Base-by-base conservation (phyloP, 768 basidiomycete species). In the Mycena haematopus region DNA sequence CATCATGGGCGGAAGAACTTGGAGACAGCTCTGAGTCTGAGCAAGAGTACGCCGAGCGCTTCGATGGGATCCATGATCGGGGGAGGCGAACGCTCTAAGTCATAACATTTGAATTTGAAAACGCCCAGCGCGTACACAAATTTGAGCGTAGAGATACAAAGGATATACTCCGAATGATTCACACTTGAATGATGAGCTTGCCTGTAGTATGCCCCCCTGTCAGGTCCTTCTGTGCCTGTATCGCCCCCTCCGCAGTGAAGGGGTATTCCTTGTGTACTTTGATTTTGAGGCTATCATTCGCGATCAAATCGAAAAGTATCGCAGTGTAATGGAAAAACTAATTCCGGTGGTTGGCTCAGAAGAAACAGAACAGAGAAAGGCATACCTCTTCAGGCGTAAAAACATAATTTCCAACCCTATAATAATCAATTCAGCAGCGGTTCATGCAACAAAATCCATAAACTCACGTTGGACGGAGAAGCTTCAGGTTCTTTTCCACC, bases 201-300 rank as follows among this genome's bases (percentile, higher is more conserved):
- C 96, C 96, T 1, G 82, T 83, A 8, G 94, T 94, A 73, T 86
- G 88, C 47, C 96, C 89, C 11, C 84, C 79, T 0, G 83, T 83
- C 62, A 98, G 79, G 70, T 96, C 95, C 15, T 68, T 79, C 67
- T 99, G 96, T 0, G 94, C 88, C 62, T 89, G 81, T 69, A 78
- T 80, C 13, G 89, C 86, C 0, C 91, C 94, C 60, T 95, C 91
- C 0, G 86, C 83, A 0, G 90, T 89, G 77, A 99, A 95, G 0
- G 86, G 86, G 67, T 96, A 98, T 56, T 91, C 91, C 58, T 88
- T 84, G 74, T 85, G 84, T 11, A 64, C 77, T 49, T 84, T 79
- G 65, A 91, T 80, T 70, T 87, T 90, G 63, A 97, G 68, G 0
- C 75, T 76, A 0, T 88, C 91, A 6, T 80, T 74, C 24, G 78